A percentile compares a stretch with the other conserved stretches of the same genome.
phyloP scores from a whole-genome alignment of 2,329 filamentous ascomycete genomes.

The Lachnum nothofagi region DNA sequence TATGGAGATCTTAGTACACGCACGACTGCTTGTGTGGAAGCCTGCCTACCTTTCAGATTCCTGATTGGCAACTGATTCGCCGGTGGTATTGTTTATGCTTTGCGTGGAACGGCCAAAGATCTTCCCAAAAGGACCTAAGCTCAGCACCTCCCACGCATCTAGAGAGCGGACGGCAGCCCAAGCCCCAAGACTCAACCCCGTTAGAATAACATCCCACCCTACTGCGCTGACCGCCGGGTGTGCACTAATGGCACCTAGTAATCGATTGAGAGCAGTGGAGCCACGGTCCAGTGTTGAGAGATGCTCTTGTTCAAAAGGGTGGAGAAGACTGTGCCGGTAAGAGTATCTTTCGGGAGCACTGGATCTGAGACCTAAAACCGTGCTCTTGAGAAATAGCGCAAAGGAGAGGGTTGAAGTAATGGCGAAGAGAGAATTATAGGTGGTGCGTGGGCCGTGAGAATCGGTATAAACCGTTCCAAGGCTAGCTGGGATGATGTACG shows the following conservation, averaged over 20 bases:
- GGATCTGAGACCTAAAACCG: conserved; percentile 39
- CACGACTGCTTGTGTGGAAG: background rate
- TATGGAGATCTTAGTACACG: background rate
- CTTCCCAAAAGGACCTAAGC: too few species aligned
- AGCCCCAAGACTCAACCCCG: conserved; percentile 46
- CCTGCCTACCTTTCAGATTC: background rate
- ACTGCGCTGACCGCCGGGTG: conserved; percentile 55
- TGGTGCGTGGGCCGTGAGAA: conserved; percentile 36
- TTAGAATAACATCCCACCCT: conserved; percentile 55
- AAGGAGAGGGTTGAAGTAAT: conserved; percentile 41
- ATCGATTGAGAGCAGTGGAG: conserved; percentile 41
- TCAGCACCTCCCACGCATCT: conserved; percentile 46
- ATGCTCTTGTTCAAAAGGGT: conserved; percentile 44
- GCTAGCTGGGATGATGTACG: conserved; percentile 43
- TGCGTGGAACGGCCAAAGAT: too few species aligned
- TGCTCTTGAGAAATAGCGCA: conserved; percentile 43
- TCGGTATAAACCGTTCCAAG: conserved; percentile 44
- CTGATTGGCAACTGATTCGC: background rate
- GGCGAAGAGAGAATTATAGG: conserved; percentile 44
- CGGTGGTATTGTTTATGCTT: too few species aligned
- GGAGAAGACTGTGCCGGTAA: conserved; percentile 44
- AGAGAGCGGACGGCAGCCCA: conserved; percentile 54
- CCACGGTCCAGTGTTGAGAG: conserved; percentile 42
- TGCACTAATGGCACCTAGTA: conserved; percentile 47
- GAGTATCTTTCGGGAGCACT: conserved; percentile 45